A percentile compares a stretch with the other conserved stretches of the same genome.
These are phyloP conservation scores for Annona cherimola DNA, from an alignment of 164 flowering plant genomes.

Conservation along the genomic window DNA sequence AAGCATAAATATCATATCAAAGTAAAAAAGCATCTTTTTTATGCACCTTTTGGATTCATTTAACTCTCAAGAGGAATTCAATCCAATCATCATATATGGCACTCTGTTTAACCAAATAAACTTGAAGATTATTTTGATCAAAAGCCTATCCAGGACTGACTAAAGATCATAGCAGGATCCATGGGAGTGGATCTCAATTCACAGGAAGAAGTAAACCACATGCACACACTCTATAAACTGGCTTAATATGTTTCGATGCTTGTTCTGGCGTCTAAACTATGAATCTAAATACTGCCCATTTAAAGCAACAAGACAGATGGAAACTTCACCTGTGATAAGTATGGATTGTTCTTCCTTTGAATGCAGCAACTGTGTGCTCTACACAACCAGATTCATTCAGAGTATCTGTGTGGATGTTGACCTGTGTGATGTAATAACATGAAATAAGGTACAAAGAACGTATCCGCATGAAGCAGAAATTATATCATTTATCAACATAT, in stretches of 20 bases:
- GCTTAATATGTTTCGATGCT: background rate
- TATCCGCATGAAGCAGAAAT: background rate
- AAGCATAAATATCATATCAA: too few relatives aligned
- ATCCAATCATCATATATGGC: too few relatives aligned
- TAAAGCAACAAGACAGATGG: background rate
- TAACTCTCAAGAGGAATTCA: too few relatives aligned
- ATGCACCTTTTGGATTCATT: too few relatives aligned
- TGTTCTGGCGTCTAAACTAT: background rate
- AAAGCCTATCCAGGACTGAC: too few relatives aligned
- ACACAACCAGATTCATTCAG: conserved; percentile 99
- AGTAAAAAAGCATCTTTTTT: too few relatives aligned
- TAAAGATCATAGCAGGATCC: too few relatives aligned
- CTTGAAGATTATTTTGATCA: too few relatives aligned
- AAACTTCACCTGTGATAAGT: conserved; percentile 82
- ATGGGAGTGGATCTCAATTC: too few relatives aligned
- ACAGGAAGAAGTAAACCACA: background rate
- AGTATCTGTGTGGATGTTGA: conserved; percentile 96
- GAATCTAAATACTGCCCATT: background rate
- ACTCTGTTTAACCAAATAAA: too few relatives aligned
- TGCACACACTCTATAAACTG: background rate
- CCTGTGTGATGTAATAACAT: conserved; percentile 38
- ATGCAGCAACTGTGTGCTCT: conserved; percentile 88
- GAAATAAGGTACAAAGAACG: background rate
- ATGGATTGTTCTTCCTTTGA: conserved; percentile 87
- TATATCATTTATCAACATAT: background rate